Percentiles rank a stretch among this genome's conserved stretches.
These are phyloP conservation scores for Triticum dicoccoides DNA, from an alignment of 176 grass and related monocot genomes.

Conservation along the genomic window DNA sequence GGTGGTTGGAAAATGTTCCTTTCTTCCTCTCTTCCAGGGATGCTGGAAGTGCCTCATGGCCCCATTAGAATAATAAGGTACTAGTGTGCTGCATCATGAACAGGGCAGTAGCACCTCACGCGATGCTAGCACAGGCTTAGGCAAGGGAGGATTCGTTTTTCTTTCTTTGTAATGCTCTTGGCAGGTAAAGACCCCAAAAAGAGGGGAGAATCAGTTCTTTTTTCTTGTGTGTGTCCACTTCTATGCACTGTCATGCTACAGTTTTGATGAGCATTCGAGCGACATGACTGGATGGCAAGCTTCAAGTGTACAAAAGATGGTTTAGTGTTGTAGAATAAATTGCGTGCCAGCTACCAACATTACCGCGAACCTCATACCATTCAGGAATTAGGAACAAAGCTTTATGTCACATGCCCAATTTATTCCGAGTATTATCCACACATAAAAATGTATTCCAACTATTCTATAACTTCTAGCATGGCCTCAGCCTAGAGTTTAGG, in stretches of 20 bases:
- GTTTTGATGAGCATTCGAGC: neutral
- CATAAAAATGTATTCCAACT: too few species aligned
- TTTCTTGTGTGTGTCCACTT: neutral
- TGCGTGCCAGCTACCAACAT: too few species aligned
- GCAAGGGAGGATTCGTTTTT: neutral
- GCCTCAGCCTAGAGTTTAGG: neutral
- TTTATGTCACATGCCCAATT: neutral
- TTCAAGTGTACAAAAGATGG: neutral
- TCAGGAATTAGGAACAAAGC: neutral
- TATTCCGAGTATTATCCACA: neutral
- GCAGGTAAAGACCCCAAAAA: neutral
- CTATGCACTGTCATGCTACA: neutral
- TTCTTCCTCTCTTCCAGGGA: neutral
- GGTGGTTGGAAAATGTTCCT: neutral
- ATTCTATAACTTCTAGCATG: neutral
- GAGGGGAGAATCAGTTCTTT: neutral
- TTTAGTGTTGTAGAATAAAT: neutral
- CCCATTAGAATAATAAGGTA: conserved; percentile 4
- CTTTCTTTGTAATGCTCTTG: neutral
- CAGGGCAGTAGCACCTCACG: conserved; percentile 3
- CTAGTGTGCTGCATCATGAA: neutral
- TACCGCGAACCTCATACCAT: too few species aligned
- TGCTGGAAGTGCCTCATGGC: conserved; percentile 27
- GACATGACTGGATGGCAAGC: neutral
- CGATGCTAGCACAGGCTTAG: neutral